Percentiles rank a stretch among this genome's conserved stretches.
phyloP scores from a whole-genome alignment of 1,284 basidiomycete genomes.

The Earliella scabrosa region DNA sequence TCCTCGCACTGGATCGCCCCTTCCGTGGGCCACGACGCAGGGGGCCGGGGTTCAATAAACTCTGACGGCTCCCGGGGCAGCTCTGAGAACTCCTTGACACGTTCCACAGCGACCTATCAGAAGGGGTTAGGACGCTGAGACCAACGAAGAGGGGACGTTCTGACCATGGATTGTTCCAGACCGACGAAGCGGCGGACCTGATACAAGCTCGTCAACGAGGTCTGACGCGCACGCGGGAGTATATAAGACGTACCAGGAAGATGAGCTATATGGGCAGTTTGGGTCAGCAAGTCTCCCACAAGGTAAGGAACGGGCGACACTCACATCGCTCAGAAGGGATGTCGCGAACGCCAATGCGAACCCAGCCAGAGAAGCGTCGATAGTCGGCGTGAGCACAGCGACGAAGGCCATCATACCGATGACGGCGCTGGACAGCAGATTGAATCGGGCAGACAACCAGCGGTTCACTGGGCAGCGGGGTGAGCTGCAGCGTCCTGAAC shows the following conservation, averaged over 20 bases:
- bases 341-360: slow-evolving; percentile 86
- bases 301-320: slow-evolving; percentile 31
- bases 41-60: slow-evolving; percentile 85
- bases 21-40: slow-evolving; percentile 78
- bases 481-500: not conserved
- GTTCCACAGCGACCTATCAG: slow-evolving; percentile 82
- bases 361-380: slow-evolving; percentile 81
- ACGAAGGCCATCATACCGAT: slow-evolving; percentile 75
- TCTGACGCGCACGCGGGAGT: not conserved
- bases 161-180: slow-evolving; percentile 90
- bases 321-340: slow-evolving; percentile 74
- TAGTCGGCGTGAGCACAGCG: slow-evolving; percentile 69
- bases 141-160: slow-evolving; percentile 18
- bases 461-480: slow-evolving; percentile 61
- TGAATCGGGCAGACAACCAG: slow-evolving; percentile 84
- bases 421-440: slow-evolving; percentile 75
- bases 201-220: slow-evolving; percentile 12
- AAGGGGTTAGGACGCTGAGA: slow-evolving; percentile 6
- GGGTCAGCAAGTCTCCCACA: slow-evolving; percentile 22
- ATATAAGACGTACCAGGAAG: slow-evolving; percentile 44
- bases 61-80: slow-evolving; percentile 79
- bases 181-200: slow-evolving; percentile 76
- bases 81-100: slow-evolving; percentile 90
- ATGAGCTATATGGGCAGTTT: slow-evolving; percentile 48
- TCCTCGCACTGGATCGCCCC: slow-evolving; percentile 82